Evolutionary conservation across 176 grass and related monocot species (phyloP), one percentile per base, ranked within the genome.

Genomic region (Raddia guianensis): DNA sequence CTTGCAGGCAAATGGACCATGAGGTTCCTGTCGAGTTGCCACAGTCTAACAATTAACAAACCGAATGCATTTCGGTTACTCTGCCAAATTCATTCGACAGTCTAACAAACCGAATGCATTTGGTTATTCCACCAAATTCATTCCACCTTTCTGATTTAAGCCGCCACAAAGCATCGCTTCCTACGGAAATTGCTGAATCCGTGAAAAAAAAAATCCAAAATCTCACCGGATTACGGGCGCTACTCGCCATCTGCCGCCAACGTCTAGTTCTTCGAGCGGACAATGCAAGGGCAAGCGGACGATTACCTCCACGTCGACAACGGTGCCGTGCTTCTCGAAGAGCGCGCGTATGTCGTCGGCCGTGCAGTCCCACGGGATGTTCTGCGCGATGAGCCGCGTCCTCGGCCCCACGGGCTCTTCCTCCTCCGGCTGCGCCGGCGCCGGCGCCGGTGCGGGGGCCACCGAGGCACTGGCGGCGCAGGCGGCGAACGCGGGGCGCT

Each of bases 361-460:
- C 18, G 84, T 93, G 85, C 21, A 88, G 77, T 83, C 82, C 96
- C 96, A 98, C n/a, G 96, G 96, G 78, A 98, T 89, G 80, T 95
- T 98, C 86, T 89, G 88, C 49, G 90, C 96, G 42, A 95, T 86
- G 70, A 98, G 78, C 61, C 92, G 88, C 75, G 77, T 93, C 72
- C 79, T 89, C 27, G 80, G 76, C 9, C 15, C 77, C 60, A 49
- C 78, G 14, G 18, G 67, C 64, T 54, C 51, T 78, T 68, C 87
- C n/a, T 11, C 75, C 73, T 61, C 66, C 69, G 19, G 68, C 70
- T 75, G 50, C 12, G 53, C 61, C 65, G 72, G 76, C 69, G 14
- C 66, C 42, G 4, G 49, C 42, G 55, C 54, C 16, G n/a, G 50
- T 21, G 58, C 49, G 3, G 77, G 43, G 42, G 72, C 85, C 49